Evolutionary conservation across 2,329 filamentous ascomycete genomes (phyloP), one percentile per base, ranked within the genome.

Genomic region (Immersiporthe knoxdaviesiana): DNA sequence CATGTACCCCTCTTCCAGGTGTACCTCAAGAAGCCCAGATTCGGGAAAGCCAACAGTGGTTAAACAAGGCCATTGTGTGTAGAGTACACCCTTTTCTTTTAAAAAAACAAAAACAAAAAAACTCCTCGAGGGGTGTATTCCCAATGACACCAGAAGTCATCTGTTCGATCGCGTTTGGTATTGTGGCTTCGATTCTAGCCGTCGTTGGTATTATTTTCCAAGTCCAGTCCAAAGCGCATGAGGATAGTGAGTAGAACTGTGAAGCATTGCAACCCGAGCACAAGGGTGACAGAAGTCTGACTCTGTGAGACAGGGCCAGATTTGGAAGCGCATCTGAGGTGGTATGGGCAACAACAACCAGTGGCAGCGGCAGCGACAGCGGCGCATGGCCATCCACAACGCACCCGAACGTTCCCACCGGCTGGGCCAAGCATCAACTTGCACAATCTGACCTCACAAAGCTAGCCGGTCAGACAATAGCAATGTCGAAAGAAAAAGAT

Each of bases 81-180:
- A n/a, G n/a, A n/a, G n/a, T n/a, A n/a, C n/a, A n/a, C n/a, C n/a
- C n/a, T n/a, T n/a, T n/a, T n/a, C n/a, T n/a, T n/a, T n/a, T n/a
- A n/a, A n/a, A n/a, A n/a, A n/a, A n/a, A n/a, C n/a, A n/a, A n/a
- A n/a, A n/a, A n/a, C n/a, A n/a, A n/a, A n/a, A n/a, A n/a, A n/a
- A n/a, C n/a, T n/a, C n/a, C n/a, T n/a, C n/a, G n/a, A n/a, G n/a
- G n/a, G n/a, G n/a, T n/a, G n/a, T n/a, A n/a, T n/a, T n/a, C n/a
- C n/a, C n/a, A n/a, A 62, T 62, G 59, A 62, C 59, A 21, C 59
- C 59, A n/a, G 59, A 62, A 21, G 44, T 44, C 11, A 37, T 44
- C 12, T 62, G 59, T 37, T 27, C 59, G 35, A 44, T 62, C 2
- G 59, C 44, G 16, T 62, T 62, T 44, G 59, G 35, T 14, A 18